Evolutionary conservation across 441 rosid genomes (phyloP).

Genomic region (Populus hybrid): DNA sequence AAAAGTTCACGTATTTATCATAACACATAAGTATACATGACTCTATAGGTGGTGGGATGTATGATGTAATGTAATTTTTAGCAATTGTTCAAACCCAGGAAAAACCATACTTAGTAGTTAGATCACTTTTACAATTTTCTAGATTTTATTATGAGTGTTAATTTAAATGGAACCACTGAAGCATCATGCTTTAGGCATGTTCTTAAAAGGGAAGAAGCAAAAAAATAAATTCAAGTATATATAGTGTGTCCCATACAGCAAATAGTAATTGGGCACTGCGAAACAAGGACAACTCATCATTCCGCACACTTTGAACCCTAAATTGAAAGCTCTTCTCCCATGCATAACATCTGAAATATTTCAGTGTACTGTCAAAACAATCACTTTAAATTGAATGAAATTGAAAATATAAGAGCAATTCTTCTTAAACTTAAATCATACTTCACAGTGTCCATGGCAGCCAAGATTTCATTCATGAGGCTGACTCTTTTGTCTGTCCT

Average conservation of each 20-base stretch:
- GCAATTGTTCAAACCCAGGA: background rate
- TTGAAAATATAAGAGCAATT: slow-evolving; percentile 6
- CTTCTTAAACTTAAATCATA: slow-evolving; percentile 34
- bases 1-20: background rate
- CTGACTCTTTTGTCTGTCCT: slow-evolving; percentile 95
- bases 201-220: background rate
- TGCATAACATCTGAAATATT: slow-evolving; percentile 76
- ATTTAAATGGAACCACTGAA: background rate
- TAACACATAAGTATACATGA: background rate
- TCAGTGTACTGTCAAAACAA: slow-evolving; percentile 14
- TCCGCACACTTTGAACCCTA: slow-evolving; percentile 64
- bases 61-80: background rate
- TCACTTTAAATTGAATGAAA: slow-evolving; percentile 4
- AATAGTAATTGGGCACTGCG: slow-evolving; percentile 72
- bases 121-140: background rate
- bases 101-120: background rate
- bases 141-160: background rate
- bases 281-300: slow-evolving; percentile 86
- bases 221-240: background rate
- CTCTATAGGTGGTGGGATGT: background rate
- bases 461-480: slow-evolving; percentile 85
- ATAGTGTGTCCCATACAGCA: slow-evolving; percentile 52
- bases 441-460: slow-evolving; percentile 97
- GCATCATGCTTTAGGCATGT: background rate
- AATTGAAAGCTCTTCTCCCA: slow-evolving; percentile 96